phyloP scores from a whole-genome alignment of 2,329 filamentous ascomycete species.

The Aureobasidium sp. region DNA sequence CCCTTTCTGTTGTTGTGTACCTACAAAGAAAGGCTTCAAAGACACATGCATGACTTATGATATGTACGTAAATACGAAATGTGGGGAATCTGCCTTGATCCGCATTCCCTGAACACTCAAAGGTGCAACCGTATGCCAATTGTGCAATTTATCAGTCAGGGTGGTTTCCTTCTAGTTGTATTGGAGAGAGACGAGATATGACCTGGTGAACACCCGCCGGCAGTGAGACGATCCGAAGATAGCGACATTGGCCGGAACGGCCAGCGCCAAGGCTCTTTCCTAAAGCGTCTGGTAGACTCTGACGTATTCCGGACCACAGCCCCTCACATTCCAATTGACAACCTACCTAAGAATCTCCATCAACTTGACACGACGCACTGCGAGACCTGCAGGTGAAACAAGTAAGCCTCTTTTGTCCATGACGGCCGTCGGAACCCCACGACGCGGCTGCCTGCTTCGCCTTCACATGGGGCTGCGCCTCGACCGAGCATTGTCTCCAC shows the following conservation, averaged over 20 bases:
- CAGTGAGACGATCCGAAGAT: neutral
- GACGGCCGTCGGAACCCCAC: neutral
- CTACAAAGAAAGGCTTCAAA: neutral
- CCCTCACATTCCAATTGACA: slow-evolving; percentile 15
- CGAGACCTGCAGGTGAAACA: neutral
- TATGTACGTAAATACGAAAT: slow-evolving; percentile 7
- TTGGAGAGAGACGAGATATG: neutral
- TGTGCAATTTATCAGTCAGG: no score
- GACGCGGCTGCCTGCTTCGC: neutral
- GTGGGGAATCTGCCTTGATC: slow-evolving; percentile 9
- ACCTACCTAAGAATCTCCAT: slow-evolving; percentile 13
- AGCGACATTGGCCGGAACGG: neutral
- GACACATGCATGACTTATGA: slow-evolving; percentile 1
- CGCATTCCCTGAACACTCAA: neutral
- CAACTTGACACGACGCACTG: neutral
- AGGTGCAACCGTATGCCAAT: neutral
- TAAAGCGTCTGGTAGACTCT: neutral
- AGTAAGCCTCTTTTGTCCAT: neutral
- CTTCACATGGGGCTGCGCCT: neutral
- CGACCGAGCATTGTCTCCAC: neutral
- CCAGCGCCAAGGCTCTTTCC: slow-evolving; percentile 6
- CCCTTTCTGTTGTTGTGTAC: neutral
- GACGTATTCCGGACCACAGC: slow-evolving; percentile 3
- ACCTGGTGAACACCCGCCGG: neutral
- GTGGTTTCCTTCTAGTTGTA: no score